Percentiles rank a stretch among this genome's conserved stretches.
Evolutionary conservation across 2,329 filamentous ascomycete species (phyloP).

Genomic region (Cercospora sp.): DNA sequence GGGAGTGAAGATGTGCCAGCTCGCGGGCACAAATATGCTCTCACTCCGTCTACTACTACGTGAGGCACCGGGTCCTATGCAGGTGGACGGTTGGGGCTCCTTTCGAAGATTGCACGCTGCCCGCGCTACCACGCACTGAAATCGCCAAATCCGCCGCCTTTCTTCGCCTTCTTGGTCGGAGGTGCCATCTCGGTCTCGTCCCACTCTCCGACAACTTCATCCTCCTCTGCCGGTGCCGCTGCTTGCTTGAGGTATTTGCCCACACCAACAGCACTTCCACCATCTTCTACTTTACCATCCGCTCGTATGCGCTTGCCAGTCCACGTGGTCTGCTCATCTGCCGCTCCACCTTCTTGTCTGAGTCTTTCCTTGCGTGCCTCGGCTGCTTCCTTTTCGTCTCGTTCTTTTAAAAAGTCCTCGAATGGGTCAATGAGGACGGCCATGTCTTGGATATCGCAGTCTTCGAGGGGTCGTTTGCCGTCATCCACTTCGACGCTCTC

Average conservation of each 20-base stretch:
- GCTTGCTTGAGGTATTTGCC: constrained; percentile 80
- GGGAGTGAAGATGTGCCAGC: background rate
- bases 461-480: constrained; percentile 71
- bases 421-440: constrained; percentile 92
- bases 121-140: constrained; percentile 78
- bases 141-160: constrained; percentile 76
- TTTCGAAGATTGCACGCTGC: background rate
- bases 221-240: constrained; percentile 44
- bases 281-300: constrained; percentile 57
- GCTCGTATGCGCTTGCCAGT: constrained; percentile 84
- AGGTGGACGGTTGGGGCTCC: background rate
- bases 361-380: constrained; percentile 66
- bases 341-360: constrained; percentile 66
- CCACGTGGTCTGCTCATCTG: constrained; percentile 91
- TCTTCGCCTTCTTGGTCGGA: constrained; percentile 71
- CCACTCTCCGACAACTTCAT: constrained; percentile 62
- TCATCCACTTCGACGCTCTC: constrained; percentile 75
- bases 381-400: constrained; percentile 54
- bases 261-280: constrained; percentile 53
- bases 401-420: constrained; percentile 80
- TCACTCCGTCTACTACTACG: background rate
- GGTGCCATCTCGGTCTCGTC: constrained; percentile 66
- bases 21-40: background rate
- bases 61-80: background rate
- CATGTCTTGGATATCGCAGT: constrained; percentile 78